Conservation (phyloP, 768 basidiomycete species). For the Tricholoma hemisulphureum region DNA sequence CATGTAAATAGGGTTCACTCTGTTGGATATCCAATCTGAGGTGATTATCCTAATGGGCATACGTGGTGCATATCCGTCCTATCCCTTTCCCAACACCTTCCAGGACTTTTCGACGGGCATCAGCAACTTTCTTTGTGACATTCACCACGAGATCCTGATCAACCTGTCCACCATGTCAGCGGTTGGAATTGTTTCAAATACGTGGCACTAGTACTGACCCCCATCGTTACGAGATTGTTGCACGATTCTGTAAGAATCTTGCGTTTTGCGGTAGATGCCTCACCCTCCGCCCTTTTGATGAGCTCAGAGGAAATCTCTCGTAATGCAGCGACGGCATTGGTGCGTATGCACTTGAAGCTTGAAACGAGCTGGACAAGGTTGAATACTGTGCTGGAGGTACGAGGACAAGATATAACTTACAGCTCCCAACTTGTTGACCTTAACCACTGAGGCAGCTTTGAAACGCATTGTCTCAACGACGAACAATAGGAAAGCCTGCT, state of each 20-base stretch:
- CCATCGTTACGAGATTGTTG: constrained; percentile 32
- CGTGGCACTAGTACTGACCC: constrained; percentile 25
- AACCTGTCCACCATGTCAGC: constrained; percentile 38
- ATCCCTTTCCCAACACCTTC: constrained; percentile 70
- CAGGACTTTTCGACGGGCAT: constrained; percentile 67
- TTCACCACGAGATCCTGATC: constrained; percentile 62
- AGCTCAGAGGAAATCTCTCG: constrained; percentile 58
- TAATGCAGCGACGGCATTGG: constrained; percentile 49
- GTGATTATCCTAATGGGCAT: constrained; percentile 8
- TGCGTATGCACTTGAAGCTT: constrained; percentile 61
- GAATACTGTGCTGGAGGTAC: constrained; percentile 6
- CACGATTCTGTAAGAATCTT: constrained; percentile 53
- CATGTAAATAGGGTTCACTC: too few species aligned
- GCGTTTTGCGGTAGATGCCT: constrained; percentile 52
- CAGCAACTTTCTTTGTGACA: constrained; percentile 62
- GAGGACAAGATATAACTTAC: constrained; percentile 39
- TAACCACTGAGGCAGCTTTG: constrained; percentile 65
- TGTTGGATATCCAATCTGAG: not conserved
- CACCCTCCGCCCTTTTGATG: constrained; percentile 47
- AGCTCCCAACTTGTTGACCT: constrained; percentile 68
- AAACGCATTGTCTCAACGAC: constrained; percentile 70
- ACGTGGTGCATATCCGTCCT: constrained; percentile 21
- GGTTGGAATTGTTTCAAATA: constrained; percentile 1
- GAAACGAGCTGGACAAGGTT: constrained; percentile 53
- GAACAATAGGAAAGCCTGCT: constrained; percentile 73